Evolutionary conservation across 306 rosid species (phyloP).

Genomic region (Gastrolobium villosum): DNA sequence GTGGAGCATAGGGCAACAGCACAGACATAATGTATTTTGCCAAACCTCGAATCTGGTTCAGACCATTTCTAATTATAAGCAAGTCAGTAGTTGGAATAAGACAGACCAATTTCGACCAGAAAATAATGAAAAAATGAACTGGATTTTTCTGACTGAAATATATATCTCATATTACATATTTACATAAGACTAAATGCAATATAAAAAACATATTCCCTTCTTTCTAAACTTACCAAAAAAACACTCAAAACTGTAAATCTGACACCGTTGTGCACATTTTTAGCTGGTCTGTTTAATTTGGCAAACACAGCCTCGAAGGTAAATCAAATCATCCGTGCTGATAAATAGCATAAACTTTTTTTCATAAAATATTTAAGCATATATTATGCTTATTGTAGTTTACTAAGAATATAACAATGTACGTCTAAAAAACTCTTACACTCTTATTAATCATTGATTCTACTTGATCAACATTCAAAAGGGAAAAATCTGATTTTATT

Average conservation of each 20-base stretch:
- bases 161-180: no score
- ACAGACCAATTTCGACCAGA: neutral
- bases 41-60: neutral
- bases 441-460: no score
- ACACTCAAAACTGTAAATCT: neutral
- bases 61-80: neutral
- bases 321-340: neutral
- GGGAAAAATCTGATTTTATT: constrained; percentile 42
- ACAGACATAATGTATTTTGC: neutral
- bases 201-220: no score
- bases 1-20: no score
- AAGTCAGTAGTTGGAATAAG: constrained; percentile 4
- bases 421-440: no score
- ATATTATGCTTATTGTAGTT: neutral
- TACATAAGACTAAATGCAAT: no score
- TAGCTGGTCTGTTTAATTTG: neutral
- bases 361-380: neutral
- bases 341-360: neutral
- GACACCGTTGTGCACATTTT: neutral
- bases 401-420: neutral
- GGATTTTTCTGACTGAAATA: no score
- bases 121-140: neutral
- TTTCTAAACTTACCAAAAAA: neutral
- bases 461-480: neutral
- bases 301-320: neutral